A percentile compares a stretch with the other conserved stretches of the same genome.
Conservation (phyloP, 495 filamentous ascomycete species). For the Penicillium fimorum region DNA sequence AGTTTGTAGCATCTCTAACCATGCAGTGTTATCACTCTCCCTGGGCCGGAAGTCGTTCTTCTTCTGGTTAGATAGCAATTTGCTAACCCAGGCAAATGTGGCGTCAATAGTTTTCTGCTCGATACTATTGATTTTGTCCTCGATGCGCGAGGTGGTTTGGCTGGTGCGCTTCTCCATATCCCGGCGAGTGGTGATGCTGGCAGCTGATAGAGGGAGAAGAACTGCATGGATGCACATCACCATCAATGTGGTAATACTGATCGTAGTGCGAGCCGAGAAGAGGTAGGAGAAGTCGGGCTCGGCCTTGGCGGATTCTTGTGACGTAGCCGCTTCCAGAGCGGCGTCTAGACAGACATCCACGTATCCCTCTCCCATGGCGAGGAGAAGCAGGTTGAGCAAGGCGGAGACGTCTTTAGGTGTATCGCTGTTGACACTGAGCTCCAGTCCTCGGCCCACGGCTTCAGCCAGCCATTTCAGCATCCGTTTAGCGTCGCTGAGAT, state of each 20-base stretch:
- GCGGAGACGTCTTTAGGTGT: conserved; percentile 93
- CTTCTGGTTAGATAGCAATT: conserved; percentile 75
- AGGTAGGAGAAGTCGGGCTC: conserved; percentile 91
- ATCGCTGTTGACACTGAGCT: conserved; percentile 80
- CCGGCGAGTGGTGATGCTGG: conserved; percentile 83
- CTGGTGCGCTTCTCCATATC: conserved; percentile 86
- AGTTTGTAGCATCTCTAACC: conserved; percentile 81
- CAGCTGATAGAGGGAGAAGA: conserved; percentile 81
- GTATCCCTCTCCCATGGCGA: conserved; percentile 90
- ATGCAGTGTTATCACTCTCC: conserved; percentile 71
- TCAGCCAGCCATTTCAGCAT: conserved; percentile 99
- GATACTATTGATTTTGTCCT: conserved; percentile 84
- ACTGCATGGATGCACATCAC: conserved; percentile 85
- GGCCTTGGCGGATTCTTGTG: conserved; percentile 71
- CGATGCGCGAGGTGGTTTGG: conserved; percentile 69
- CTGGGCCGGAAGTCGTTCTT: conserved; percentile 90
- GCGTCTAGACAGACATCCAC: conserved; percentile 92
- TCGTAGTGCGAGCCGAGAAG: conserved; percentile 70
- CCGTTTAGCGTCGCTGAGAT: conserved; percentile 80
- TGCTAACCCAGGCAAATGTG: conserved; percentile 72
- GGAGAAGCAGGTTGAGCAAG: conserved; percentile 78
- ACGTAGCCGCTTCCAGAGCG: conserved; percentile 67
- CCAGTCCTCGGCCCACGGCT: conserved; percentile 87
- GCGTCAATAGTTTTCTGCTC: conserved; percentile 85
- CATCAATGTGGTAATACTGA: conserved; percentile 90